Evolutionary conservation across 768 basidiomycete species (phyloP).

Genomic region (Boletus rubroflammeus): DNA sequence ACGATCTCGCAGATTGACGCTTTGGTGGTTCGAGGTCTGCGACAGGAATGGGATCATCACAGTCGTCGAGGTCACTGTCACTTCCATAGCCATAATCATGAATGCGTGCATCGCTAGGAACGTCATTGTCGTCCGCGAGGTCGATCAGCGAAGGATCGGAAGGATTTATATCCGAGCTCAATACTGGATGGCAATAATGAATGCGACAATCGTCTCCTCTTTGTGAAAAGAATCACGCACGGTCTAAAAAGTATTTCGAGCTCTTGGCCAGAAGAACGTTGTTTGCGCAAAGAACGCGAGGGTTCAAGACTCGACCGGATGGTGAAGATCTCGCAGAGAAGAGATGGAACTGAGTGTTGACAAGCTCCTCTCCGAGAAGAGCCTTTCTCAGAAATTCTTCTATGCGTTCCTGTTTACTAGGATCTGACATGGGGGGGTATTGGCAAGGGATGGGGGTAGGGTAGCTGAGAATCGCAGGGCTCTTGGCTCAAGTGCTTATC

Average conservation of each 20-base stretch:
- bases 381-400: constrained; percentile 25
- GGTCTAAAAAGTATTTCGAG: constrained; percentile 28
- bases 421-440: constrained; percentile 8
- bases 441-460: background rate
- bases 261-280: constrained; percentile 23
- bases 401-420: constrained; percentile 8
- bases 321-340: constrained; percentile 21
- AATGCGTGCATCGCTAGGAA: constrained; percentile 4
- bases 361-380: constrained; percentile 25
- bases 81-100: constrained; percentile 31
- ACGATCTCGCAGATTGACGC: background rate
- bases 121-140: constrained; percentile 9
- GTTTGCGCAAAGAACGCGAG: constrained; percentile 28
- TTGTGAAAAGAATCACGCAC: constrained; percentile 13
- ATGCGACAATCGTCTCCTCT: background rate
- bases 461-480: background rate
- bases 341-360: constrained; percentile 32
- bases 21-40: background rate
- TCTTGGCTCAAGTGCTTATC: background rate
- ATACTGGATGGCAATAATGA: constrained; percentile 9
- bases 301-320: constrained; percentile 11
- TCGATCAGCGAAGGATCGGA: constrained; percentile 13
- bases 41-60: constrained; percentile 1
- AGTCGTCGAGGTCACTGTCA: constrained; percentile 36
- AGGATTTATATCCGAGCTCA: constrained; percentile 6